phyloP scores from a whole-genome alignment of 768 basidiomycete genomes.

The Gyrodon lividus region DNA sequence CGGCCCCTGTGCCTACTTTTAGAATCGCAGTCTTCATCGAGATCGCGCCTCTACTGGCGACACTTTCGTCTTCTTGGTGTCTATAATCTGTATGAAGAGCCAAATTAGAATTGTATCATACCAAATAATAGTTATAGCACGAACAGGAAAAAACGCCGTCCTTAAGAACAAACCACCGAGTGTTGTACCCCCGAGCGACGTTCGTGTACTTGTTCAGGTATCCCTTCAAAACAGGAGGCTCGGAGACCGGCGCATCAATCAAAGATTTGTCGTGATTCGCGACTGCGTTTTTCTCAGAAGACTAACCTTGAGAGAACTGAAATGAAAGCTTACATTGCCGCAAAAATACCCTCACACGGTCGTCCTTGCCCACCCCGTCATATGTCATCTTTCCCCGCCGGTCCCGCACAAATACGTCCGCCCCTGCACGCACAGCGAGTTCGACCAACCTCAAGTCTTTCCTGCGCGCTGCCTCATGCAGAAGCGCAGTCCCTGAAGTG shows the following conservation, averaged over 20 bases:
- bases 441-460: slow-evolving; percentile 82
- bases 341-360: slow-evolving; percentile 78
- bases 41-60: slow-evolving; percentile 85
- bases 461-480: slow-evolving; percentile 85
- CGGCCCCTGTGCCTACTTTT: slow-evolving; percentile 46
- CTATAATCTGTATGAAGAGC: slow-evolving; percentile 56
- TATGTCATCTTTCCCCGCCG: slow-evolving; percentile 66
- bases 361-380: slow-evolving; percentile 74
- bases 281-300: slow-evolving; percentile 41
- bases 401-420: slow-evolving; percentile 86
- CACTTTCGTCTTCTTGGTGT: slow-evolving; percentile 84
- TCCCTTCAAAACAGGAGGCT: slow-evolving; percentile 66
- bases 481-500: slow-evolving; percentile 68
- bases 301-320: background rate
- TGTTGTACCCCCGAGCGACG: slow-evolving; percentile 85
- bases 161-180: slow-evolving; percentile 90
- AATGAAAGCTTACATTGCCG: slow-evolving; percentile 64
- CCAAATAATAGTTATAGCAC: slow-evolving; percentile 26
- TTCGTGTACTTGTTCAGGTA: slow-evolving; percentile 93
- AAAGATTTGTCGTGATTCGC: slow-evolving; percentile 79
- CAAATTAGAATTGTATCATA: slow-evolving; percentile 1
- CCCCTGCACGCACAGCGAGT: slow-evolving; percentile 80
- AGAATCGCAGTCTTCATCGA: slow-evolving; percentile 78
- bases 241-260: slow-evolving; percentile 47
- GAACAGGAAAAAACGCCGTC: slow-evolving; percentile 81